Evolutionary conservation across 495 filamentous ascomycete genomes (phyloP).

Genomic region (Annulohypoxylon moriforme): DNA sequence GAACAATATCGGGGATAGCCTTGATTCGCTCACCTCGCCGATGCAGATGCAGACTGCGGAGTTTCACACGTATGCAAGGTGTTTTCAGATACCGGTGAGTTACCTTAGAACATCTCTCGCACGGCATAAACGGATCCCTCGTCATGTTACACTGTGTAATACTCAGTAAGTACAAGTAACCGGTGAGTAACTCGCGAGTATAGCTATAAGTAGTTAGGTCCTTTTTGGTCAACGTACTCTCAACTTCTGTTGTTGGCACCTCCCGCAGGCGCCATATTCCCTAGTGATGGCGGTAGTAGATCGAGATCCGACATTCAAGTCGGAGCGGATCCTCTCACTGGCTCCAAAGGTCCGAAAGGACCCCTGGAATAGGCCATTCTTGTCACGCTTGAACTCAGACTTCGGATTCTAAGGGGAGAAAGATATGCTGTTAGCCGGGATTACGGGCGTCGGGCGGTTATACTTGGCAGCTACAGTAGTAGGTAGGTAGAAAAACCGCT

Average conservation of each 20-base stretch:
- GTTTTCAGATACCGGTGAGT: slow-evolving; percentile 7
- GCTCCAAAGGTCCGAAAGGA: slow-evolving; percentile 19
- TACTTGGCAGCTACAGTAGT: not conserved
- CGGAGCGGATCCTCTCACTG: slow-evolving; percentile 20
- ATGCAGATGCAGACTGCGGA: slow-evolving; percentile 7
- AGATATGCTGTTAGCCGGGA: slow-evolving; percentile 6
- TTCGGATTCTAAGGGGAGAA: slow-evolving; percentile 19
- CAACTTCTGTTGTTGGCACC: slow-evolving; percentile 20
- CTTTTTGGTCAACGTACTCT: not conserved
- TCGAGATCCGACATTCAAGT: slow-evolving; percentile 13
- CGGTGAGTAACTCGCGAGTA: not conserved
- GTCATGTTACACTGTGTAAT: slow-evolving; percentile 18
- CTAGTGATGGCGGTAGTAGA: slow-evolving; percentile 20
- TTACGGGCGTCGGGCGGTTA: not conserved
- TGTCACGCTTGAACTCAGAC: slow-evolving; percentile 19
- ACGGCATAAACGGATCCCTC: slow-evolving; percentile 7
- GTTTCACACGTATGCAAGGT: slow-evolving; percentile 4
- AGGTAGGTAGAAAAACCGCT: not conserved
- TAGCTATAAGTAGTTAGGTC: not conserved
- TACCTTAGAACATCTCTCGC: slow-evolving; percentile 5
- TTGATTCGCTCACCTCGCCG: slow-evolving; percentile 6
- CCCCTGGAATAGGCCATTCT: slow-evolving; percentile 21
- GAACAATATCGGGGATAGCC: not conserved
- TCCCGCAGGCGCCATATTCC: slow-evolving; percentile 16
- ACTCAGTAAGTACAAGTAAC: slow-evolving; percentile 10